Evolutionary conservation across 2,329 filamentous ascomycete genomes (phyloP).

Genomic region (Venturia oleaginea): DNA sequence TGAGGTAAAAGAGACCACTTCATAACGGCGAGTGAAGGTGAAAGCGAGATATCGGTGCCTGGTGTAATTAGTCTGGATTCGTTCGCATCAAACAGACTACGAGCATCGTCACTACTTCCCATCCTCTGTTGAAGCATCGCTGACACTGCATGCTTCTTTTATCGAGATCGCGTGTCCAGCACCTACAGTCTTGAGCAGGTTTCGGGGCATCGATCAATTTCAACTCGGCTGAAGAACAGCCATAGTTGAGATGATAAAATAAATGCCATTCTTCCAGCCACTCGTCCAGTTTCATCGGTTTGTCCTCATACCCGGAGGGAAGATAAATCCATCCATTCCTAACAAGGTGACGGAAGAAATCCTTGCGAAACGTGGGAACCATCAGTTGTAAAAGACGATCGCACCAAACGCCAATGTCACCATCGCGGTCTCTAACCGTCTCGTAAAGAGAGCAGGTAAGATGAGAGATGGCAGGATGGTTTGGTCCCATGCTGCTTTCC

Average conservation of each 20-base stretch:
- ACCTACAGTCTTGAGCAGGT: neutral
- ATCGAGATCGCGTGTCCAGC: neutral
- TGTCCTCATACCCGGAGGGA: neutral
- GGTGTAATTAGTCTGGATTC: neutral
- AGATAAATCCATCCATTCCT: neutral
- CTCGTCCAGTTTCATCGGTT: neutral
- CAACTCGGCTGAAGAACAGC: neutral
- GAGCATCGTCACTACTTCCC: neutral
- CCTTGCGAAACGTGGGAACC: neutral
- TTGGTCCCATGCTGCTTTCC: neutral
- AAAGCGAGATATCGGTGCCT: neutral
- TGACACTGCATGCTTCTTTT: neutral
- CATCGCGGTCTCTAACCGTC: neutral
- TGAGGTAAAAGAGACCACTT: neutral
- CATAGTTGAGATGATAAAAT: neutral
- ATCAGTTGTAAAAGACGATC: neutral
- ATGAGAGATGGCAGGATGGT: neutral
- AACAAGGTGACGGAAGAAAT: neutral
- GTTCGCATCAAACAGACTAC: neutral
- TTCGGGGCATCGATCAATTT: neutral
- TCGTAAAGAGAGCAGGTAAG: neutral
- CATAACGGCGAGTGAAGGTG: neutral
- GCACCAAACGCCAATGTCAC: neutral
- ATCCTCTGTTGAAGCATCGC: neutral
- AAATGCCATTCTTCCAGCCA: neutral